These are phyloP conservation scores for Neurospora sp. DNA, from an alignment of 495 filamentous ascomycete species.

Conservation along the genomic window DNA sequence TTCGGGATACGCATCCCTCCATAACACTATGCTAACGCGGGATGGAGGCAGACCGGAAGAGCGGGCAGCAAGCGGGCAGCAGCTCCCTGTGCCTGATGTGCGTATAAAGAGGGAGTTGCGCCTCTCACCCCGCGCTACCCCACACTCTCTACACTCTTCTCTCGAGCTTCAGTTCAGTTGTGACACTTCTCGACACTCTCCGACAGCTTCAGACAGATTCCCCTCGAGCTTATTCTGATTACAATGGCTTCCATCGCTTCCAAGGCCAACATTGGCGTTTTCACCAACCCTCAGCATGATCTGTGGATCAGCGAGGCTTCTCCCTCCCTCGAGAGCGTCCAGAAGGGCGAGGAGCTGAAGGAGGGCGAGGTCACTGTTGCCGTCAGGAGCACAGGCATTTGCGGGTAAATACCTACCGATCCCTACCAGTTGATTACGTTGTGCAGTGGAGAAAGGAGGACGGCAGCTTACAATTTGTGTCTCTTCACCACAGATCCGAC, in stretches of 20 bases:
- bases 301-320: conserved; percentile 76
- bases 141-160: background rate
- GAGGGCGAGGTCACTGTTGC: conserved; percentile 74
- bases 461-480: conserved; percentile 7
- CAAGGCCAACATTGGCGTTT: conserved; percentile 90
- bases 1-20: background rate
- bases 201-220: background rate
- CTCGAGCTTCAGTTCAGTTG: conserved; percentile 4
- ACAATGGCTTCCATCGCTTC: conserved; percentile 16
- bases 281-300: conserved; percentile 85
- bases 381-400: conserved; percentile 87
- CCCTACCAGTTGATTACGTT: conserved; percentile 11
- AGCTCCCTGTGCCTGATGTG: background rate
- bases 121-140: background rate
- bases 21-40: background rate
- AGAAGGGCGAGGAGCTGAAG: conserved; percentile 58
- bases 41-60: background rate
- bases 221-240: conserved; percentile 1
- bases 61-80: background rate
- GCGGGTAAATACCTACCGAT: conserved; percentile 50
- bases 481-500: conserved; percentile 53
- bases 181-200: background rate
- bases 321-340: conserved; percentile 65
- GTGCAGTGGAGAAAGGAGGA: conserved; percentile 8
- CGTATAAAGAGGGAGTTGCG: conserved; percentile 2